Conservation (phyloP, 495 filamentous ascomycete genomes). For the Podospora pseudoanserina region DNA sequence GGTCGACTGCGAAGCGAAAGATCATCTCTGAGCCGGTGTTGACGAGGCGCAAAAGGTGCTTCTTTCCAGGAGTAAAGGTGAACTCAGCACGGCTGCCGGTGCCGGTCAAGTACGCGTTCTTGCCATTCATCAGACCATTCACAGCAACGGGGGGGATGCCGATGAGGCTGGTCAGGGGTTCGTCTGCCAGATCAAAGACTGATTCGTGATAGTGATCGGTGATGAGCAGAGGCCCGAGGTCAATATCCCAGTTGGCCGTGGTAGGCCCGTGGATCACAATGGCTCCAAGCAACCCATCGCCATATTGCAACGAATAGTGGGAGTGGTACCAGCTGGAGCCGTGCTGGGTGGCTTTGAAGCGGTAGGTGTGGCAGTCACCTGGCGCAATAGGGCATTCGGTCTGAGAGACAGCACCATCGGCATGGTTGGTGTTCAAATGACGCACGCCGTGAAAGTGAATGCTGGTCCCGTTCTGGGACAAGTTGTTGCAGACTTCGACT, state of each 20-base stretch:
- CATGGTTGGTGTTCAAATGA: conserved; percentile 26
- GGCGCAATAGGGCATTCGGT: conserved; percentile 50
- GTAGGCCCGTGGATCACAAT: conserved; percentile 49
- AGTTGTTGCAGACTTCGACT: conserved; percentile 52
- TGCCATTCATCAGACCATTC: conserved; percentile 37
- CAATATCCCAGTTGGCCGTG: conserved; percentile 48
- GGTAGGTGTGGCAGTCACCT: conserved; percentile 30
- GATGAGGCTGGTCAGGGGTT: conserved; percentile 17
- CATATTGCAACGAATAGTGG: conserved; percentile 55
- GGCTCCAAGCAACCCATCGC: conserved; percentile 45
- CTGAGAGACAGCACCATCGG: conserved; percentile 45
- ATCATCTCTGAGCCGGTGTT: conserved; percentile 52
- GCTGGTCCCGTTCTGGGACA: conserved; percentile 40
- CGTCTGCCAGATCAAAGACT: conserved; percentile 22
- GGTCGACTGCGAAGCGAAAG: conserved; percentile 49
- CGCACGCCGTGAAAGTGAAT: conserved; percentile 56
- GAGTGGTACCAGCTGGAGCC: conserved; percentile 60
- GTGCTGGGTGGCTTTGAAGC: conserved; percentile 38
- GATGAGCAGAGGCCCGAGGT: conserved; percentile 47
- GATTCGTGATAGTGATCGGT: conserved; percentile 45
- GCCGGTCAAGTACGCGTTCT: conserved; percentile 34
- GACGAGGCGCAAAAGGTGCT: conserved; percentile 54
- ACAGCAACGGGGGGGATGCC: conserved; percentile 24
- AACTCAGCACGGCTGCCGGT: conserved; percentile 31
- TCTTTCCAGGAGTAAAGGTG: conserved; percentile 41